A percentile compares a stretch with the other conserved stretches of the same genome.
Conservation (phyloP, 495 filamentous ascomycete species). For the Melanomma pulvis-pyrius region DNA sequence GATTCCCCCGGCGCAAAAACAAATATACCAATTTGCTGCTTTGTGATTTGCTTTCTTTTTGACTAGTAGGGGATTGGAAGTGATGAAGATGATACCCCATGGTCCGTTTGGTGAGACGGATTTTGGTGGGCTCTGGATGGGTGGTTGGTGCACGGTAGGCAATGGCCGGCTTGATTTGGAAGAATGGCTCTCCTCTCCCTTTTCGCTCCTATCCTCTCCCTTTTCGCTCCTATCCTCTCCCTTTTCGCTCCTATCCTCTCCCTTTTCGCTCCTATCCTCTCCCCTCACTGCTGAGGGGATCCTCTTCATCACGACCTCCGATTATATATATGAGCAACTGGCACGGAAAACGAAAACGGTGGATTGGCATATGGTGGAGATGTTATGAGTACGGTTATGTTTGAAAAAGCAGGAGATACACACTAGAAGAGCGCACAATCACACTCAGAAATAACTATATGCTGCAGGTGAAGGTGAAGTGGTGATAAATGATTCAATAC, state of each 20-base stretch:
- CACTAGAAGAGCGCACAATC: constrained; percentile 23
- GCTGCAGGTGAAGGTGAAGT: background rate
- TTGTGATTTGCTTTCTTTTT: constrained; percentile 17
- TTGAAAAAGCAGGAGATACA: constrained; percentile 20
- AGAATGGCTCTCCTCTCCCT: constrained; percentile 17
- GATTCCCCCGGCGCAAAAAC: constrained; percentile 43
- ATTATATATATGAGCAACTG: constrained; percentile 1
- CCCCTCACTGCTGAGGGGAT: background rate
- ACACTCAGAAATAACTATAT: background rate
- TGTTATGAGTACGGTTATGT: constrained; percentile 21
- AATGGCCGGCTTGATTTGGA: background rate
- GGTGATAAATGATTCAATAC: background rate
- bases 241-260: background rate
- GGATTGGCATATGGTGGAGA: background rate
- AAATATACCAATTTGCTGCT: constrained; percentile 45
- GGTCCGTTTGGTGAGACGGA: constrained; percentile 20
- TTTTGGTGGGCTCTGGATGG: constrained; percentile 15
- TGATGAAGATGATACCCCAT: constrained; percentile 11
- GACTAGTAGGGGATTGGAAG: background rate
- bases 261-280: background rate
- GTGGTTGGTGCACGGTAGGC: background rate
- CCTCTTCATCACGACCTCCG: constrained; percentile 12
- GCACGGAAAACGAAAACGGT: background rate
- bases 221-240: constrained; percentile 12
- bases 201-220: background rate